These are phyloP conservation scores for Penicillium sp. DNA, from an alignment of 2,329 filamentous ascomycete species.

Conservation along the genomic window DNA sequence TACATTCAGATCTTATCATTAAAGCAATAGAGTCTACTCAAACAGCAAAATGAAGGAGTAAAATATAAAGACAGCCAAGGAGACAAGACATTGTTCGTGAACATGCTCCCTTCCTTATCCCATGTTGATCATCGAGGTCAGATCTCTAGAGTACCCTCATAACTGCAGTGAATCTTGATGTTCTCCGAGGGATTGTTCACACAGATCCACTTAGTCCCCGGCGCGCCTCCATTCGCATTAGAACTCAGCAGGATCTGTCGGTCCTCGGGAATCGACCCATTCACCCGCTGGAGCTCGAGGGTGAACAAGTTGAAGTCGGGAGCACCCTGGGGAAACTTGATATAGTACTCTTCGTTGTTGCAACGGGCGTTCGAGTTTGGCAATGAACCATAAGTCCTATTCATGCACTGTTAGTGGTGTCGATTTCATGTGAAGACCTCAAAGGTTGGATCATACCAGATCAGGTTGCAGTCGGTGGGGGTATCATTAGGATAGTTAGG, in stretches of 20 bases:
- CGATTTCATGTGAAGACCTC: too few species aligned
- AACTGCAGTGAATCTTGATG: slow-evolving; percentile 17
- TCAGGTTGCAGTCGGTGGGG: slow-evolving; percentile 26
- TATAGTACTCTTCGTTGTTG: slow-evolving; percentile 27
- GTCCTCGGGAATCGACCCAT: slow-evolving; percentile 21
- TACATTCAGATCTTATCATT: too few species aligned
- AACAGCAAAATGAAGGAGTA: neutral
- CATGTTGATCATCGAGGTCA: neutral
- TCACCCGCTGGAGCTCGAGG: slow-evolving; percentile 22
- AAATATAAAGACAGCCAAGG: too few species aligned
- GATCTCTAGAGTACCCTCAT: slow-evolving; percentile 19
- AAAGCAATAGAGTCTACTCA: neutral
- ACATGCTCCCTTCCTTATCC: neutral
- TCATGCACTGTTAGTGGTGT: neutral
- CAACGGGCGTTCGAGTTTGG: slow-evolving; percentile 24
- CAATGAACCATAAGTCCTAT: slow-evolving; percentile 16
- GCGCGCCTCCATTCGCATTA: slow-evolving; percentile 9
- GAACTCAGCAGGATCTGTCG: slow-evolving; percentile 20
- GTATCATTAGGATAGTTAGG: slow-evolving; percentile 27
- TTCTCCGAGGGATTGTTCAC: slow-evolving; percentile 9
- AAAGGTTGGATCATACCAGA: slow-evolving; percentile 19
- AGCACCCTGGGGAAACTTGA: slow-evolving; percentile 24
- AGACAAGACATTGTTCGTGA: neutral
- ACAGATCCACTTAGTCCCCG: slow-evolving; percentile 24
- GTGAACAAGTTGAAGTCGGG: slow-evolving; percentile 23